A percentile compares a stretch with the other conserved stretches of the same genome.
Evolutionary conservation across 176 grass and related monocot species (phyloP).

Genomic region (Carex littledalei): DNA sequence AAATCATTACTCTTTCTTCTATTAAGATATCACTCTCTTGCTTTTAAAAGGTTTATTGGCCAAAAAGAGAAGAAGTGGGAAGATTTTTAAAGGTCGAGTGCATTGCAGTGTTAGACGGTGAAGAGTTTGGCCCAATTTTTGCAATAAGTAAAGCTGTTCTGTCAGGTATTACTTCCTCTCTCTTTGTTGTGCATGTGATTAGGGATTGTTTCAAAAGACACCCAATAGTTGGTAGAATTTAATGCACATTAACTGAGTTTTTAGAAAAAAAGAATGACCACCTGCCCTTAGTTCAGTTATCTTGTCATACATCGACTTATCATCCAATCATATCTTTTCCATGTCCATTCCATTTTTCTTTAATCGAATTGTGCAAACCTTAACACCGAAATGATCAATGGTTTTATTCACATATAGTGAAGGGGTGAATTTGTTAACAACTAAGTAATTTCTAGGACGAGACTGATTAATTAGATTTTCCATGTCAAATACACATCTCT

Average conservation of each 20-base stretch:
- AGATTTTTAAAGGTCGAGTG: slow-evolving; percentile 96
- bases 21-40: not conserved
- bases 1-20: not conserved
- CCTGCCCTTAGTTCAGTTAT: not conserved
- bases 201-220: not conserved
- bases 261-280: not conserved
- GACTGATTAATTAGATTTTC: not conserved
- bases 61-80: slow-evolving; percentile 65
- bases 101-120: slow-evolving; percentile 43
- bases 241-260: not conserved
- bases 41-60: slow-evolving; percentile 72
- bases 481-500: not conserved
- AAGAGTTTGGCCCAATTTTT: slow-evolving; percentile 66
- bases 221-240: not conserved
- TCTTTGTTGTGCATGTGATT: not conserved
- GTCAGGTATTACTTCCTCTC: slow-evolving; percentile 43
- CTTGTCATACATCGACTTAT: not conserved
- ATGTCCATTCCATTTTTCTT: not conserved
- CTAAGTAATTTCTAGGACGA: not conserved
- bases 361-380: not conserved
- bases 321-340: not conserved
- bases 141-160: slow-evolving; percentile 75
- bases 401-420: not conserved
- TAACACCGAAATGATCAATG: not conserved
- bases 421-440: not conserved